Base-by-base conservation (phyloP, 768 basidiomycete species). In the Kwoniella sp. region DNA sequence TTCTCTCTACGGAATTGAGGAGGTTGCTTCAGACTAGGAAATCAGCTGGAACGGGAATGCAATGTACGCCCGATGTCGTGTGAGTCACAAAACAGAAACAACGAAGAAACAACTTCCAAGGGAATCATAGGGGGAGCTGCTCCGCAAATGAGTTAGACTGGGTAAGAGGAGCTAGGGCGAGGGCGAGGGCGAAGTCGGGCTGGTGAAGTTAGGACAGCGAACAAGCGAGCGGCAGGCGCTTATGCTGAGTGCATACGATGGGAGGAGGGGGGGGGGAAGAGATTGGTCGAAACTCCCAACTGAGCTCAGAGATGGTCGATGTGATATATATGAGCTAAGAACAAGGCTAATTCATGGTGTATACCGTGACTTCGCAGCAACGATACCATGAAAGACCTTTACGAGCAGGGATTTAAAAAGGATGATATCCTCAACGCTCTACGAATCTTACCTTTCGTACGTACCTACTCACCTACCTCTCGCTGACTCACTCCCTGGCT, bases 61-160 rank as follows among this genome's bases (percentile, higher is more conserved):
- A 96, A 77, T 99, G 92, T 89, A 97, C 74, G 2, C 79, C 94
- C 2, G 96, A 98, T 82, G 85, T 96, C 37, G 87, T 97, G 95
- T 97, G 80, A 82, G 87, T 69, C 48, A 19, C 40, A 12, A 22
- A 77, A 71, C 3, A 67, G 72, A 50, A 60, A 74, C 37, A n/a
- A 74, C 73, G 10, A 84, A 96, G 58, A 83, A 82, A 24, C 88
- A 92, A 70, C 85, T 91, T 1, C 86, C 90, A 74, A 82, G 81
- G 24, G 50, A 17, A 6, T 2, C 1, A 1, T 13, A 52, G 33
- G 53, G 19, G n/a, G n/a, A n/a, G n/a, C n/a, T n/a, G n/a, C n/a
- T n/a, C n/a, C n/a, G n/a, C n/a, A n/a, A n/a, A n/a, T n/a, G n/a
- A n/a, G n/a, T n/a, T n/a, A n/a, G n/a, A n/a, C n/a, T n/a, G n/a